A percentile compares a stretch with the other conserved stretches of the same genome.
Evolutionary conservation across 179 eudicot genomes (phyloP).

Genomic region (Pouteria campechiana): DNA sequence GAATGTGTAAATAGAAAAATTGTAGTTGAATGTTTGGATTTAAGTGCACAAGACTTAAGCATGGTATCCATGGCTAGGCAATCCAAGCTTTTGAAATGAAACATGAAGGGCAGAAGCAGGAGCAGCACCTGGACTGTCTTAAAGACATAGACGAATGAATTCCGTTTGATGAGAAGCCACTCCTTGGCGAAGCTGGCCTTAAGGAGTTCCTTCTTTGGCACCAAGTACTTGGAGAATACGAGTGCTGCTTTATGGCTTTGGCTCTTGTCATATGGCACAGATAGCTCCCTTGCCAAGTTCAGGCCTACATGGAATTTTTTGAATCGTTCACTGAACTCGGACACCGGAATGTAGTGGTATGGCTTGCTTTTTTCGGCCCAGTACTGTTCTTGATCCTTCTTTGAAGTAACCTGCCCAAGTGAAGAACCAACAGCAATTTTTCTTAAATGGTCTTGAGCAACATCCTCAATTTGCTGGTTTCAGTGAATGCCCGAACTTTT

Average conservation of each 20-base stretch:
- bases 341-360: constrained; percentile 55
- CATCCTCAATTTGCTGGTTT: too few relatives aligned
- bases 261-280: constrained; percentile 53
- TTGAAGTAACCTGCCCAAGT: constrained; percentile 63
- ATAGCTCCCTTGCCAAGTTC: constrained; percentile 55
- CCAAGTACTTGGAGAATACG: constrained; percentile 39
- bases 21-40: too few relatives aligned
- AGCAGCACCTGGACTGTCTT: constrained; percentile 81
- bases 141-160: constrained; percentile 78
- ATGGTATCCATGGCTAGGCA: too few relatives aligned
- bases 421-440: neutral
- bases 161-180: constrained; percentile 69
- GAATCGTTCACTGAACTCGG: constrained; percentile 49
- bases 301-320: constrained; percentile 74
- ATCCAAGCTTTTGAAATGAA: too few relatives aligned
- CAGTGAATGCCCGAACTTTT: neutral
- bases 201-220: constrained; percentile 55
- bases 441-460: neutral
- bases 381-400: constrained; percentile 86
- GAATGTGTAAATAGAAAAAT: too few relatives aligned
- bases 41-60: too few relatives aligned
- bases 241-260: constrained; percentile 64
- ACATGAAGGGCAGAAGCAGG: too few relatives aligned
- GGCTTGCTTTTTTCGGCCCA: constrained; percentile 57
- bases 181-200: constrained; percentile 78